Evolutionary conservation across 345 rosid genomes (phyloP).

Genomic region (Carallia brachiata): DNA sequence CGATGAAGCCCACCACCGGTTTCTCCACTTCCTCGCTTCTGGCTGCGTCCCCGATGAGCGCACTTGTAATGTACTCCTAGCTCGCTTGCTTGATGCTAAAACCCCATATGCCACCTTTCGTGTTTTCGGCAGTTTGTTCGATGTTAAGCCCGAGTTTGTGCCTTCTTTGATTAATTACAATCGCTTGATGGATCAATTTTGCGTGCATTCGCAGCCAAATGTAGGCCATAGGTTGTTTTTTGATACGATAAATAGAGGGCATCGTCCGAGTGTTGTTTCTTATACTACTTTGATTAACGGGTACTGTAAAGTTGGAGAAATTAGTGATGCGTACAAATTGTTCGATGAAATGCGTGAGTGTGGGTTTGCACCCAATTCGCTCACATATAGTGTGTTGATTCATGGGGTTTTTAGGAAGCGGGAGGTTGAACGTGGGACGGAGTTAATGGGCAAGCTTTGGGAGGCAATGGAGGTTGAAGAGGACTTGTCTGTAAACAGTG

Average conservation of each 20-base stretch:
- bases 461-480: constrained; percentile 48
- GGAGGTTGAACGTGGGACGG: constrained; percentile 39
- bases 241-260: constrained; percentile 62
- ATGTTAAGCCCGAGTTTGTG: constrained; percentile 56
- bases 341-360: constrained; percentile 64
- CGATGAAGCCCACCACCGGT: constrained; percentile 60
- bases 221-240: constrained; percentile 57
- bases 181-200: constrained; percentile 68
- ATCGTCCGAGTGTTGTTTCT: constrained; percentile 60
- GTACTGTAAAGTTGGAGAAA: constrained; percentile 41
- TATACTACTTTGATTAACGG: constrained; percentile 67
- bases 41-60: constrained; percentile 63
- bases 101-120: constrained; percentile 43
- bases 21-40: constrained; percentile 43
- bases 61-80: constrained; percentile 63
- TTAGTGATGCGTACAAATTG: constrained; percentile 52
- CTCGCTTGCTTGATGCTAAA: constrained; percentile 60
- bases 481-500: constrained; percentile 39
- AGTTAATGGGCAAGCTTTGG: constrained; percentile 60
- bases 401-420: constrained; percentile 53
- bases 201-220: constrained; percentile 34
- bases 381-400: constrained; percentile 59
- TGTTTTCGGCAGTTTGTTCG: constrained; percentile 44
- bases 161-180: constrained; percentile 69
- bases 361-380: constrained; percentile 50